Base-by-base conservation (phyloP, 1,284 basidiomycete genomes). In the Melanopsichium pennsylvanicum region DNA sequence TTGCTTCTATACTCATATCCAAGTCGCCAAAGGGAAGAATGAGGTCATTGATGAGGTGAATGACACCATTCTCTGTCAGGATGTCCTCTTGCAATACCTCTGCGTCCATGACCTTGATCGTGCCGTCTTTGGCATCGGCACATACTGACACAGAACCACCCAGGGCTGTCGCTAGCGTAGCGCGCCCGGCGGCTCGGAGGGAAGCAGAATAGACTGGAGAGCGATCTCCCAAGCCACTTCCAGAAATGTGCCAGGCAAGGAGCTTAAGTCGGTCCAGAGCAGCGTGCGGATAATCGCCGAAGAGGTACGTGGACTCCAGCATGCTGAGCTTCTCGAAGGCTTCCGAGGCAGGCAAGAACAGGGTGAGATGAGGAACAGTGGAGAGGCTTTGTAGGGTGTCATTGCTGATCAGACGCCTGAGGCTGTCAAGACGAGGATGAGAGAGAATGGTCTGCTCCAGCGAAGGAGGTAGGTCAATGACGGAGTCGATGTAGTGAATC, bases 1-100 rank as follows among this genome's bases (percentile, higher is more conserved):
- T 93, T 82, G 98, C 97, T 83, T 98, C 95, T 5, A 93, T 89
- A 1, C 92, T 95, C 37, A 95, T 83, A 67, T 87, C 85, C 38
- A 98, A 86, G 26, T 89, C 85, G 8, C 87, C 88, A 0, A 86
- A 85, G 1, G 93, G 91, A 12, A 96, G 81, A 12, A 98, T 86
- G 19, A 98, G 86, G 12, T 87, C 86, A 9, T 90, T 90, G 34
- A 98, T 86, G 37, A 93, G 86, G 81, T 98, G 96, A 18, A 97
- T 81, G 35, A 97, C 96, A 41, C 75, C 84, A 79, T 79, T 78
- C 55, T 78, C 75, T 8, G 60, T 58, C 6, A 80, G 33, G n/a
- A 79, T 59, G 36, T 80, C 78, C 36, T 79, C 74, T 22, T 74
- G 62, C 18, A 80, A 42, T 8, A 80, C 34, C 9, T 38, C 27